Conservation (phyloP, 352 stramenopile genomes). For the Pythium utonaiense region DNA sequence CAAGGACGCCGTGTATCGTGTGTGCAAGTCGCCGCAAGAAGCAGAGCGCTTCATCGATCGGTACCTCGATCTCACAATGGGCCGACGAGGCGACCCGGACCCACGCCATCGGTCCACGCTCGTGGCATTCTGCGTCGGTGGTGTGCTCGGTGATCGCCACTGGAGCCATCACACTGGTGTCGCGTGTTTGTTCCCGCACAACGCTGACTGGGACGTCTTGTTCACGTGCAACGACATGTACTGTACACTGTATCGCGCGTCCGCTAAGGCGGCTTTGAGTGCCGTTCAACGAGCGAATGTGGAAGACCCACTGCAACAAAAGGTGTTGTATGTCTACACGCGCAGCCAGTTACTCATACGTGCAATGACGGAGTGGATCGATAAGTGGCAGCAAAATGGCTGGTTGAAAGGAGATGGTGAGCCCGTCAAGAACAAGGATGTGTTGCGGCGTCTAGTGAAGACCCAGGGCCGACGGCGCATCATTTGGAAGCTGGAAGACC, state of each 20-base stretch:
- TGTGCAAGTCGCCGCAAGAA: constrained; percentile 40
- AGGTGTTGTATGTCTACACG: constrained; percentile 61
- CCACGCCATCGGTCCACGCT: constrained; percentile 43
- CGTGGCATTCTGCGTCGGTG: constrained; percentile 73
- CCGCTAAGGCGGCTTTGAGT: constrained; percentile 51
- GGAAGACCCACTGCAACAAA: constrained; percentile 30
- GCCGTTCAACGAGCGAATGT: constrained; percentile 56
- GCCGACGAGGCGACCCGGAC: constrained; percentile 27
- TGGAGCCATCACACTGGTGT: constrained; percentile 30
- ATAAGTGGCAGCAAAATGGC: constrained; percentile 43
- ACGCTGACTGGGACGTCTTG: constrained; percentile 48
- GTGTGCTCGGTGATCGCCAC: constrained; percentile 48
- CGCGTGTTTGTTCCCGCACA: constrained; percentile 69
- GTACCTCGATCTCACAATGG: constrained; percentile 11
- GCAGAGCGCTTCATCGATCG: constrained; percentile 45
- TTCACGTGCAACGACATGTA: constrained; percentile 40
- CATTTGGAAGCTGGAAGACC: constrained; percentile 37
- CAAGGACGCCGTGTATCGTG: constrained; percentile 15
- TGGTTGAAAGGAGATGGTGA: constrained; percentile 51
- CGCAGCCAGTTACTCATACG: constrained; percentile 66
- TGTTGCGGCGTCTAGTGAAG: constrained; percentile 43
- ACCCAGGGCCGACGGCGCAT: constrained; percentile 45
- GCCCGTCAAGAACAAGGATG: constrained; percentile 51
- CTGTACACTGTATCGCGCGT: constrained; percentile 51
- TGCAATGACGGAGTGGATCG: constrained; percentile 70